phyloP scores from a whole-genome alignment of 176 grass and related monocot species.

The Oryza nivara region DNA sequence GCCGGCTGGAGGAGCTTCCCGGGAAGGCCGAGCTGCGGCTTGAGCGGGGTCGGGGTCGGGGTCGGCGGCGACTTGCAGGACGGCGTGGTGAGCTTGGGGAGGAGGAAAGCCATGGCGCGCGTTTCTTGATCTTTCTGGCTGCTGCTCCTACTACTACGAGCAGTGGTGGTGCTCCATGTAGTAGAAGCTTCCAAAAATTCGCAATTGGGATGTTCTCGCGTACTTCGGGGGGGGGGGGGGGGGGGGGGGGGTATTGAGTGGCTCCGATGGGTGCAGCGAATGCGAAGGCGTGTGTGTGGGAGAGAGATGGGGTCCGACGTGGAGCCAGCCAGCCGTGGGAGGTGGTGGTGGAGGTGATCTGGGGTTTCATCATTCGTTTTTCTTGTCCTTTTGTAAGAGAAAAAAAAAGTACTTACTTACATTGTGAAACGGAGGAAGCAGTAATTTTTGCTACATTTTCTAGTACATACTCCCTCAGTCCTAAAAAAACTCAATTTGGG shows the following conservation, averaged over 20 bases:
- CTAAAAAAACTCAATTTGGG: too few relatives aligned
- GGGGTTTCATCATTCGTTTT: conserved; percentile 12
- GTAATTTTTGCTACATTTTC: too few relatives aligned
- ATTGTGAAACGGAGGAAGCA: too few relatives aligned
- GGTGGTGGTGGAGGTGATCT: not conserved
- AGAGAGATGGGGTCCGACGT: conserved; percentile 12
- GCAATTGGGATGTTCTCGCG: conserved; percentile 19
- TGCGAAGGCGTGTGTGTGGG: conserved; percentile 21
- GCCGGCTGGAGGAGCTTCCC: conserved; percentile 48
- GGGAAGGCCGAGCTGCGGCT: conserved; percentile 41
- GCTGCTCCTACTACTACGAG: too few relatives aligned
- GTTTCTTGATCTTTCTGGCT: not conserved
- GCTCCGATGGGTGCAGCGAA: conserved; percentile 47
- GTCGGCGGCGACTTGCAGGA: conserved; percentile 49
- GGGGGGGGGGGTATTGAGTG: conserved; percentile 55
- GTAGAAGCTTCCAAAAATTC: conserved; percentile 45
- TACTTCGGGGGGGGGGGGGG: too few relatives aligned
- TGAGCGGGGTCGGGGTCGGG: conserved; percentile 47
- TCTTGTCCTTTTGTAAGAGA: not conserved
- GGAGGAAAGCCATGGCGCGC: conserved; percentile 74
- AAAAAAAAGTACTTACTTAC: too few relatives aligned
- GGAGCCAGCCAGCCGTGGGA: not conserved
- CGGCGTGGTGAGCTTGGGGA: conserved; percentile 81
- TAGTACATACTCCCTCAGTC: too few relatives aligned
- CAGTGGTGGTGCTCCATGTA: too few relatives aligned